Evolutionary conservation across 495 filamentous ascomycete species (phyloP), one percentile per base, ranked within the genome.

Genomic region (Talaromyces adpressus): DNA sequence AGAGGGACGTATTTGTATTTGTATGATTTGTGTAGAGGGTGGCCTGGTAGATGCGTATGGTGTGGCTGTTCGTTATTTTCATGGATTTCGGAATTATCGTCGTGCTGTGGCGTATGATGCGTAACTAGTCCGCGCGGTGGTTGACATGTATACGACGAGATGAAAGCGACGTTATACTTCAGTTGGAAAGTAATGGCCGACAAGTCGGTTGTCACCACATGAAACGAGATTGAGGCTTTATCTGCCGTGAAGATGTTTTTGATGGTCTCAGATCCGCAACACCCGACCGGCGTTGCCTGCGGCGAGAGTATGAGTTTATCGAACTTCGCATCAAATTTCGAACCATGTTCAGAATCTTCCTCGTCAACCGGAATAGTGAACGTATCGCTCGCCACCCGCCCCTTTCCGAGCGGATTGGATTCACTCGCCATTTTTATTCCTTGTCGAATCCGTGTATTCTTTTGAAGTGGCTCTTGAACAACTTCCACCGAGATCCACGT

Each of bases 401-500:
- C 77, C 59, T 66, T 61, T 16, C 76, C 74, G 11, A 78, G 64
- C 16, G 77, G 78, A n/a, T 73, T 68, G 2, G 76, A 79, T 34
- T 74, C 69, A 32, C 69, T 27, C 0, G 72, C 67, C 16, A 78
- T 57, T 57, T 69, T 71, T 16, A 66, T 68, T 23, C 75, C 76
- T 25, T 77, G 75, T 59, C 73, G 73, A 70, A 79, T 79, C 16
- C 77, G 72, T 36, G 75, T 67, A 41, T 66, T 73, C n/a, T 65
- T 62, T 30, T 65, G 54, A 5, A 62, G 52, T 6, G 69, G 57
- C 6, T 71, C 65, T 30, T 84, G 72, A 14, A 79, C 9, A 9
- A 29, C 79, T 14, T 77, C 70, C 30, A 90, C 73, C 61, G 85
- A 82, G 34, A 90, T 76, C 90, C 90, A 93, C 9, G 86, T 87